phyloP scores from a whole-genome alignment of 2,329 filamentous ascomycete species.

The Colletotrichum echinochloae region DNA sequence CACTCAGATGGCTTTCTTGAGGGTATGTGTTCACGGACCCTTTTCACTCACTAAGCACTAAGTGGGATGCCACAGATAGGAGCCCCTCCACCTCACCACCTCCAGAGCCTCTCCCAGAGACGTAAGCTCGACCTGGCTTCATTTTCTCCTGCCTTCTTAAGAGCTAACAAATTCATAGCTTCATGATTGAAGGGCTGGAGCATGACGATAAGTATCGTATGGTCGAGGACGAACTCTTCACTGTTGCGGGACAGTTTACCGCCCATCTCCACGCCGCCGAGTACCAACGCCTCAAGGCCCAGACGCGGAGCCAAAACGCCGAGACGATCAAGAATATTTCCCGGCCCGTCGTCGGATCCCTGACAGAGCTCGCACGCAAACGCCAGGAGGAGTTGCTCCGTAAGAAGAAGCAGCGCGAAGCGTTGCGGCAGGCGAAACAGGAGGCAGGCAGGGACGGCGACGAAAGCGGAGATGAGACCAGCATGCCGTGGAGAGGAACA shows the following conservation, averaged over 20 bases:
- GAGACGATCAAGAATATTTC: constrained; percentile 63
- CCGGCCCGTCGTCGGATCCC: constrained; percentile 60
- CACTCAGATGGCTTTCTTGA: constrained; percentile 9
- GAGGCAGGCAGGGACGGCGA: constrained; percentile 42
- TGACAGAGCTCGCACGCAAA: constrained; percentile 51
- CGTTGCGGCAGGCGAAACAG: constrained; percentile 42
- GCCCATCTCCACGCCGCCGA: constrained; percentile 82
- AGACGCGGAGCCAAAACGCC: constrained; percentile 66
- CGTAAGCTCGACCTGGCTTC: constrained; percentile 47
- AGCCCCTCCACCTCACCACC: constrained; percentile 65
- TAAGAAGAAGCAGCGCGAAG: constrained; percentile 52
- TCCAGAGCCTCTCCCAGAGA: constrained; percentile 60
- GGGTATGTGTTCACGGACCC: neutral
- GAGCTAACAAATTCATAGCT: constrained; percentile 51
- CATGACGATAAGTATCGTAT: constrained; percentile 82
- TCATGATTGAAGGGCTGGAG: constrained; percentile 73
- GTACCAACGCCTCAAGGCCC: constrained; percentile 75
- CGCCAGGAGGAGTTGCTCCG: constrained; percentile 52
- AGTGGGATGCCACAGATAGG: constrained; percentile 42
- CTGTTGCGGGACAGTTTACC: constrained; percentile 77
- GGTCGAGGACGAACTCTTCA: constrained; percentile 84
- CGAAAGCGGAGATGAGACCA: constrained; percentile 47
- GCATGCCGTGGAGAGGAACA: constrained; percentile 47
- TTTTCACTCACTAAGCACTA: neutral
- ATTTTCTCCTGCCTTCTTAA: neutral